Conservation (phyloP, 768 basidiomycete species). For the Galerina sulciceps region DNA sequence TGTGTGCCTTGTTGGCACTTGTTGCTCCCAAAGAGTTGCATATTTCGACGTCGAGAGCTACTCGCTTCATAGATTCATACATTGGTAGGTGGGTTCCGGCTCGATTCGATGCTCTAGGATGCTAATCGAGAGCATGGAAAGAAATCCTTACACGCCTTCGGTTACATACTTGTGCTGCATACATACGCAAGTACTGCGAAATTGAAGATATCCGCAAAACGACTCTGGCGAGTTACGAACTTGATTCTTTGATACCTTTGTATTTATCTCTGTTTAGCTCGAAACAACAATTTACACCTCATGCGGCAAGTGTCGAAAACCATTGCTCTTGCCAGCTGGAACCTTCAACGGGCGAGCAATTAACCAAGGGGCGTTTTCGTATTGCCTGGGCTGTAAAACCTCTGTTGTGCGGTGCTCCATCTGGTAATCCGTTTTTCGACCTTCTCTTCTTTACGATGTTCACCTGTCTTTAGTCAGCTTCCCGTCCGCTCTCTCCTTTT, state of each 20-base stretch:
- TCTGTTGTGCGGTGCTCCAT: constrained; percentile 63
- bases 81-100: constrained; percentile 52
- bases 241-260: neutral
- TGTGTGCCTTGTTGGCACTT: constrained; percentile 73
- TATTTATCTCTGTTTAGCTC: constrained; percentile 43
- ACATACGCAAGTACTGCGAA: constrained; percentile 68
- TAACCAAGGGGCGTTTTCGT: constrained; percentile 50
- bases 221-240: constrained; percentile 51
- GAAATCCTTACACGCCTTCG: constrained; percentile 67
- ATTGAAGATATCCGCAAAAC: constrained; percentile 53
- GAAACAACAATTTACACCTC: constrained; percentile 74
- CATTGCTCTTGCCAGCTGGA: constrained; percentile 49
- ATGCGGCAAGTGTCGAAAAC: constrained; percentile 73
- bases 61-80: constrained; percentile 71
- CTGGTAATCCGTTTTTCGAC: constrained; percentile 54
- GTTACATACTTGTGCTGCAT: constrained; percentile 70
- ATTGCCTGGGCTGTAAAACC: constrained; percentile 59
- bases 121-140: constrained; percentile 24
- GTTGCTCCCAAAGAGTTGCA: constrained; percentile 63
- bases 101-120: neutral
- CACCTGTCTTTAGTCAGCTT: constrained; percentile 57
- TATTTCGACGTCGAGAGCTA: constrained; percentile 45
- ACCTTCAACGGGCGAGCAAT: constrained; percentile 25
- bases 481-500: constrained; percentile 75
- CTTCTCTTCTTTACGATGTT: neutral